phyloP scores from a whole-genome alignment of 1,284 basidiomycete genomes.

The Irpex sp. region DNA sequence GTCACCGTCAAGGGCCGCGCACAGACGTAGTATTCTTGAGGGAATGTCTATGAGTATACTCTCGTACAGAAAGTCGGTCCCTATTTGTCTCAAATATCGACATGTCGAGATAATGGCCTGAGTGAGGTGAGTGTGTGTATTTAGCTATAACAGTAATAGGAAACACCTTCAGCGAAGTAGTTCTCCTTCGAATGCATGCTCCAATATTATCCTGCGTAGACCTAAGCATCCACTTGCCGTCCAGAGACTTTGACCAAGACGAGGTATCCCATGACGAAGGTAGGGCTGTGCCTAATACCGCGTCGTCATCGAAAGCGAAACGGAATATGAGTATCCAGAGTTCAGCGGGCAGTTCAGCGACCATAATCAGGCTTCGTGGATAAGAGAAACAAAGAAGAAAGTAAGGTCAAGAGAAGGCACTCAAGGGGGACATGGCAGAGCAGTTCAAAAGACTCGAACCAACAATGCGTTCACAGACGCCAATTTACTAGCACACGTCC shows the following conservation, averaged over 20 bases:
- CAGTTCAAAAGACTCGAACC: constrained; percentile 1
- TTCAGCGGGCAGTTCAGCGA: constrained; percentile 51
- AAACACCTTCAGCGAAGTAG: constrained; percentile 59
- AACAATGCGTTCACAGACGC: background rate
- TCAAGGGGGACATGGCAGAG: background rate
- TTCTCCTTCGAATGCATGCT: constrained; percentile 51
- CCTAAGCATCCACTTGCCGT: constrained; percentile 49
- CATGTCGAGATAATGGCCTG: constrained; percentile 65
- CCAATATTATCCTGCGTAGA: constrained; percentile 54
- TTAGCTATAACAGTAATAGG: background rate
- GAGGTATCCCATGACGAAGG: constrained; percentile 54
- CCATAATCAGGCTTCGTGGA: constrained; percentile 16
- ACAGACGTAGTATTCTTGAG: constrained; percentile 43
- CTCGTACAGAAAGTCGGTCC: constrained; percentile 59
- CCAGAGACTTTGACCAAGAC: constrained; percentile 50
- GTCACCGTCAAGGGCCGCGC: constrained; percentile 44
- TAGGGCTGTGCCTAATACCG: constrained; percentile 52
- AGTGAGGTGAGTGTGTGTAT: background rate
- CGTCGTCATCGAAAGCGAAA: constrained; percentile 61
- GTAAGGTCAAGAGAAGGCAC: background rate
- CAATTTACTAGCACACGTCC: background rate
- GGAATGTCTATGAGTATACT: constrained; percentile 61
- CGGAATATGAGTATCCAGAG: constrained; percentile 67
- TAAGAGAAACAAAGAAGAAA: background rate
- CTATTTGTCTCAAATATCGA: constrained; percentile 38